Percentiles rank a stretch among this genome's conserved stretches.
These are phyloP conservation scores for Geoglossum glabrum DNA, from an alignment of 495 filamentous ascomycete species.

Conservation along the genomic window DNA sequence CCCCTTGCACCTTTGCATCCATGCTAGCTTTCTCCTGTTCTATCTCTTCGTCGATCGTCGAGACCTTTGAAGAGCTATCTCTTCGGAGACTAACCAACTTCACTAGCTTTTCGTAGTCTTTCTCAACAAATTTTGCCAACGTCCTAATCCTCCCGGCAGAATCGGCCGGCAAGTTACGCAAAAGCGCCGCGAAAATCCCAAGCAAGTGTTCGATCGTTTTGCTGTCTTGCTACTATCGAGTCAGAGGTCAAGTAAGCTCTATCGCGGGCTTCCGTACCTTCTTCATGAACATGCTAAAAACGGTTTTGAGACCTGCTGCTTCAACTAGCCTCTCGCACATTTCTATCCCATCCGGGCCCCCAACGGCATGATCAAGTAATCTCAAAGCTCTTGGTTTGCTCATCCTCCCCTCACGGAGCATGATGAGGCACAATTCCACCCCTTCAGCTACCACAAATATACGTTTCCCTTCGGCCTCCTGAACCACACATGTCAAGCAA, in stretches of 20 bases:
- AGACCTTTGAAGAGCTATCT: constrained; percentile 47
- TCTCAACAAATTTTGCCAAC: constrained; percentile 89
- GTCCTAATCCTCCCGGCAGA: constrained; percentile 61
- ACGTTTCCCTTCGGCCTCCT: constrained; percentile 52
- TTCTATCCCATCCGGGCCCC: constrained; percentile 28
- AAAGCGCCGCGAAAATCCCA: constrained; percentile 68
- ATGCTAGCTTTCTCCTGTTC: constrained; percentile 27
- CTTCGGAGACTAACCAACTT: constrained; percentile 49
- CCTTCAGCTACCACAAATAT: constrained; percentile 84
- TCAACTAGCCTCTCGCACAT: constrained; percentile 66
- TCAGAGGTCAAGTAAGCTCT: background rate
- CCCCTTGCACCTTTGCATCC: constrained; percentile 35
- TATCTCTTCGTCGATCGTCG: constrained; percentile 46
- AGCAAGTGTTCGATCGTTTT: constrained; percentile 66
- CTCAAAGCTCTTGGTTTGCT: constrained; percentile 58
- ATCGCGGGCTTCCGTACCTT: constrained; percentile 24
- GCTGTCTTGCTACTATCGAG: constrained; percentile 30
- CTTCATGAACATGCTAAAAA: constrained; percentile 84
- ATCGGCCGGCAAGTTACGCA: constrained; percentile 61
- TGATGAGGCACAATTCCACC: constrained; percentile 75
- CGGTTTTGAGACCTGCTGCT: constrained; percentile 61
- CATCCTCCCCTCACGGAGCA: constrained; percentile 67
- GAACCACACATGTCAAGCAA: constrained; percentile 55
- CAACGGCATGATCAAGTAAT: constrained; percentile 65
- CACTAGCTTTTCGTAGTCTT: constrained; percentile 67